Evolutionary conservation across 192 early-diverging fungal species (phyloP).

Genomic region (Glomus cerebriforme): DNA sequence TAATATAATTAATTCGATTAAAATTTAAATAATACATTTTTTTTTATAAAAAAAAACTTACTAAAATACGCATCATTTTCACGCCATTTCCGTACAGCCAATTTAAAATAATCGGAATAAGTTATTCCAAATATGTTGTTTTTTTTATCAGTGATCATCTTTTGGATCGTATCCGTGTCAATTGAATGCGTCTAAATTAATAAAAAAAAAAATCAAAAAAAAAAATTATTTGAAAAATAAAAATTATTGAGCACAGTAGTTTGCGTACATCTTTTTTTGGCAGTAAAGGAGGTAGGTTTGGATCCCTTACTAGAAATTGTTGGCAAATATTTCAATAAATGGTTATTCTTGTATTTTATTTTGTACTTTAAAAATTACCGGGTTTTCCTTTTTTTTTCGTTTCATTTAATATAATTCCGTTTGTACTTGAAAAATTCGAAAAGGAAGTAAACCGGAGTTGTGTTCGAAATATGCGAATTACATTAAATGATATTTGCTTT

Average conservation of each 20-base stretch:
- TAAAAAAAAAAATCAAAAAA: not conserved
- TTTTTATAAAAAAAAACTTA: not conserved
- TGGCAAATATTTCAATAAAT: not conserved
- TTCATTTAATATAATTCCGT: not conserved
- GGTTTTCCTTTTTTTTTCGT: not conserved
- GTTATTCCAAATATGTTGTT: not conserved
- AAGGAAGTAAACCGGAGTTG: not conserved
- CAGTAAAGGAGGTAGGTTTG: not conserved
- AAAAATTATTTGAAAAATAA: not conserved
- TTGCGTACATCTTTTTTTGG: not conserved
- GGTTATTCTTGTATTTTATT: not conserved
- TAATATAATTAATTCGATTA: not conserved
- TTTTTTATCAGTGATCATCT: not conserved
- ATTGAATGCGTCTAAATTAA: not conserved
- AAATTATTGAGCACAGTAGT: not conserved
- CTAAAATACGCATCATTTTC: constrained; percentile 9
- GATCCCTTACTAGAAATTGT: not conserved
- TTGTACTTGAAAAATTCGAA: not conserved
- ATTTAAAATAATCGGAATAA: not conserved
- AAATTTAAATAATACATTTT: not conserved
- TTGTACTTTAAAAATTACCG: not conserved
- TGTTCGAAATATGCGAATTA: not conserved
- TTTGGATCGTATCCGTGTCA: not conserved
- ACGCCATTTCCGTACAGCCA: constrained; percentile 3
- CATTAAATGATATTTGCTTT: not conserved